A percentile compares a stretch with the other conserved stretches of the same genome.
phyloP scores from a whole-genome alignment of 805 yeast species.

The Metschnikowia amazonensis region DNA sequence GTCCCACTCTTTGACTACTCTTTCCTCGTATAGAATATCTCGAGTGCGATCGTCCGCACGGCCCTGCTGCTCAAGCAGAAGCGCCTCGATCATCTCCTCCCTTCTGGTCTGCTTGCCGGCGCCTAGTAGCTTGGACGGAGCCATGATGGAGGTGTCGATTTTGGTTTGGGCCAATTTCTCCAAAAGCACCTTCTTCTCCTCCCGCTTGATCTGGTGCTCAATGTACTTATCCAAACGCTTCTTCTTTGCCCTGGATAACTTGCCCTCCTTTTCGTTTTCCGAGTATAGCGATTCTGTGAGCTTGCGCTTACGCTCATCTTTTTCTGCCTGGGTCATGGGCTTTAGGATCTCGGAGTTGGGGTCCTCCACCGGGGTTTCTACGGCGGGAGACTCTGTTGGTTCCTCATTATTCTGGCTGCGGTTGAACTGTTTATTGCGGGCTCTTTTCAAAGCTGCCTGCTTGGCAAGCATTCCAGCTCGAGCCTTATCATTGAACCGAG shows the following conservation, averaged over 20 bases:
- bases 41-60: conserved; percentile 58
- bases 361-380: conserved; percentile 28
- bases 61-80: conserved; percentile 69
- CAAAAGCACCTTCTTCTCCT: conserved; percentile 76
- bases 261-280: conserved; percentile 57
- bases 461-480: conserved; percentile 80
- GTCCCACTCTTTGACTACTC: conserved; percentile 60
- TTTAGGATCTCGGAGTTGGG: conserved; percentile 58
- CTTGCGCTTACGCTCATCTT: conserved; percentile 58
- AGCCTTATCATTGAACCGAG: conserved; percentile 80
- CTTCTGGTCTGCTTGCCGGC: conserved; percentile 63
- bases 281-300: conserved; percentile 54
- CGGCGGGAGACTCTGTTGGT: conserved; percentile 8
- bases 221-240: conserved; percentile 86
- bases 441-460: conserved; percentile 63
- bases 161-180: conserved; percentile 65
- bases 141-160: conserved; percentile 66
- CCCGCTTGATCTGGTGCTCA: conserved; percentile 83
- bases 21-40: conserved; percentile 66
- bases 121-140: conserved; percentile 76
- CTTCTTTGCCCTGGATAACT: conserved; percentile 66
- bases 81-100: conserved; percentile 72
- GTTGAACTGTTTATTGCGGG: conserved; percentile 65
- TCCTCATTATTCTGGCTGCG: conserved; percentile 31
- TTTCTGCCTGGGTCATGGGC: conserved; percentile 65